Percentiles rank a stretch among this genome's conserved stretches.
phyloP scores from a whole-genome alignment of 495 filamentous ascomycete genomes.

The Penicillium lagena region DNA sequence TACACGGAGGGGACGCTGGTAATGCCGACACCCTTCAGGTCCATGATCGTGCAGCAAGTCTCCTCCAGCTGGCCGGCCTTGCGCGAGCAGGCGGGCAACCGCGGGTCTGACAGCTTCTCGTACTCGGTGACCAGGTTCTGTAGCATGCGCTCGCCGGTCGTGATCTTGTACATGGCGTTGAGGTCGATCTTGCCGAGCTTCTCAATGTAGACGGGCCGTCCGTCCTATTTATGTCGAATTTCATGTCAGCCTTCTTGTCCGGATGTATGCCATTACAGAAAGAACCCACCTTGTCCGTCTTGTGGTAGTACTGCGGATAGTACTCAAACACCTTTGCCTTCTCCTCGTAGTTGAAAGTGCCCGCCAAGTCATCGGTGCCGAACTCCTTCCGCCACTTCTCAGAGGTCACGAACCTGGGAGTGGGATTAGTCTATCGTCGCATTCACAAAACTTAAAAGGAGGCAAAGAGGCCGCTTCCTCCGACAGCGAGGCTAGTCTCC shows the following conservation, averaged over 20 bases:
- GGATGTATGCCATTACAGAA: too few species aligned
- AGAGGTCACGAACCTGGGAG: constrained; percentile 76
- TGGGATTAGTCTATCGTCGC: not conserved
- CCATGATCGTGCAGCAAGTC: constrained; percentile 96
- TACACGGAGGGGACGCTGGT: constrained; percentile 75
- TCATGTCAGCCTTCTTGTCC: too few species aligned
- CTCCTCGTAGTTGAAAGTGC: constrained; percentile 81
- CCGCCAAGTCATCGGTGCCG: constrained; percentile 76
- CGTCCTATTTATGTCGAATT: constrained; percentile 55
- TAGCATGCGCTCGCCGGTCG: constrained; percentile 86
- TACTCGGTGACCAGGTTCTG: constrained; percentile 95
- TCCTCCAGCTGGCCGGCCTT: constrained; percentile 86
- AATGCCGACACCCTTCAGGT: constrained; percentile 88
- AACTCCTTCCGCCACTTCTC: constrained; percentile 89
- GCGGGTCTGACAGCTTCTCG: constrained; percentile 88
- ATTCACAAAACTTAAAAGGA: not conserved
- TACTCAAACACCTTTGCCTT: constrained; percentile 82
- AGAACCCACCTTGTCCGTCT: constrained; percentile 80
- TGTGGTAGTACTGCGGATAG: constrained; percentile 99
- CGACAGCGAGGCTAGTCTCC: not conserved
- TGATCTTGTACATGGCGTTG: constrained; percentile 85
- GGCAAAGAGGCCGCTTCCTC: not conserved
- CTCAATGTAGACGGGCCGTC: constrained; percentile 94
- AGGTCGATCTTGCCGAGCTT: constrained; percentile 92
- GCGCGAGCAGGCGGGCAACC: constrained; percentile 90